Evolutionary conservation across 2,329 filamentous ascomycete genomes (phyloP).

Genomic region (Neurospora crassa): DNA sequence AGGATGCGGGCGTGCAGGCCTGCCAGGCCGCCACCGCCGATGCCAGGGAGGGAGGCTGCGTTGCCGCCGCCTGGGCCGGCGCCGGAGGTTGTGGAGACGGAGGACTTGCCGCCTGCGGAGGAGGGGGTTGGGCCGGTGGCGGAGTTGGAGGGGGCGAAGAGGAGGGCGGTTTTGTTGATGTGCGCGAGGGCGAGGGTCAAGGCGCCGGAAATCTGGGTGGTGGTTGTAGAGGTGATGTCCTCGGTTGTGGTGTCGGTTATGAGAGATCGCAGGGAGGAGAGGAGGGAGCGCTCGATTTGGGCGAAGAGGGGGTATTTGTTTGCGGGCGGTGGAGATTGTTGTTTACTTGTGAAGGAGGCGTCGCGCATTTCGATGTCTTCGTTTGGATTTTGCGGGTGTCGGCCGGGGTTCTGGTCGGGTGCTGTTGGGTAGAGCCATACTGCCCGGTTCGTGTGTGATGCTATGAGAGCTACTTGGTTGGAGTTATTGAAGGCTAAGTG

Average conservation of each 20-base stretch:
- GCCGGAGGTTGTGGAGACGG: background rate
- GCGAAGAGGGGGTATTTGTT: conserved; percentile 95
- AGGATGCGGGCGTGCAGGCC: conserved; percentile 74
- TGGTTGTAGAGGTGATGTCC: conserved; percentile 65
- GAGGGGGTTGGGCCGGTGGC: conserved; percentile 22
- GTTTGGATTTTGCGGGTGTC: background rate
- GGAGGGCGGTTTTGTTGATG: conserved; percentile 73
- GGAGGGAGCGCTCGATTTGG: conserved; percentile 72
- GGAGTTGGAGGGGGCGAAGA: conserved; percentile 49
- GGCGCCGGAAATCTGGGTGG: conserved; percentile 83
- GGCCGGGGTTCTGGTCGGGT: conserved; percentile 15
- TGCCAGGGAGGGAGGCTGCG: conserved; percentile 22
- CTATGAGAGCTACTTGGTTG: conserved; percentile 87
- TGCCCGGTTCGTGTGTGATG: conserved; percentile 77
- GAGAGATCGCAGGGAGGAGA: conserved; percentile 63
- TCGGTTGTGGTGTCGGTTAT: conserved; percentile 56
- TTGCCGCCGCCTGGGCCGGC: conserved; percentile 24
- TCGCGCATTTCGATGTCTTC: conserved; percentile 49
- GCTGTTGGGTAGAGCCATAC: conserved; percentile 76
- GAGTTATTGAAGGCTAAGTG: conserved; percentile 90
- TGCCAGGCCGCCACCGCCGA: conserved; percentile 23
- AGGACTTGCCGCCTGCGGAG: conserved; percentile 8
- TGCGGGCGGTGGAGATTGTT: conserved; percentile 12
- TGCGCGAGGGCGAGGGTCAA: conserved; percentile 82
- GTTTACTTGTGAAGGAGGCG: conserved; percentile 16